These are phyloP conservation scores for Colletotrichum acutatum DNA, from an alignment of 2,329 filamentous ascomycete species.

Conservation along the genomic window DNA sequence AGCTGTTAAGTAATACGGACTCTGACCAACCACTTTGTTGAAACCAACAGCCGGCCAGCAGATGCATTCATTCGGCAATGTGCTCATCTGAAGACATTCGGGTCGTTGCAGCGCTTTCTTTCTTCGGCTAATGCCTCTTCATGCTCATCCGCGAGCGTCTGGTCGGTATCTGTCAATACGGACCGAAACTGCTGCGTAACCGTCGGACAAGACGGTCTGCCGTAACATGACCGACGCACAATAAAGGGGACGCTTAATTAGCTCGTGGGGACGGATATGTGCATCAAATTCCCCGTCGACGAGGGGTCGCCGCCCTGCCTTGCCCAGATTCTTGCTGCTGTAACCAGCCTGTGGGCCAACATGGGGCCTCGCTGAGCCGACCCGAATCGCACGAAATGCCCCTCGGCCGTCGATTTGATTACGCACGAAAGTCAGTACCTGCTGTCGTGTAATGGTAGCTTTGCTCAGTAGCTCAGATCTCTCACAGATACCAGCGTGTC, in stretches of 20 bases:
- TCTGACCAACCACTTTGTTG: neutral
- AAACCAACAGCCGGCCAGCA: neutral
- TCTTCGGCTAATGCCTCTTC: neutral
- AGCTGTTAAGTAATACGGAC: neutral
- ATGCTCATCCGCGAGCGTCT: neutral
- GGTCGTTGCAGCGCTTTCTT: too few species aligned
- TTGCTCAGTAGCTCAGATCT: neutral
- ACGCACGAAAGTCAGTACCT: neutral
- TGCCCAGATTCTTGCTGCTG: constrained; percentile 11
- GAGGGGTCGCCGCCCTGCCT: constrained; percentile 26
- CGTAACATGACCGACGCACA: constrained; percentile 22
- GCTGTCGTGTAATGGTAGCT: neutral
- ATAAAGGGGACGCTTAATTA: constrained; percentile 34
- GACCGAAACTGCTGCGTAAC: neutral
- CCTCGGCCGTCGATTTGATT: neutral
- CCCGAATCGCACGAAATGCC: constrained; percentile 9
- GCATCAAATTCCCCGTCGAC: constrained; percentile 33
- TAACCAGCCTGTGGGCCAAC: constrained; percentile 11
- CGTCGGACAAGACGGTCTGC: constrained; percentile 21
- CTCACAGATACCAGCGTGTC: neutral
- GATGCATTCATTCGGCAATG: neutral
- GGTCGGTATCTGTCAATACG: neutral
- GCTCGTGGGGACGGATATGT: constrained; percentile 34
- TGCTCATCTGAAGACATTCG: neutral
- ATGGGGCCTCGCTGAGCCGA: constrained; percentile 3